Evolutionary conservation across 495 filamentous ascomycete species (phyloP).

Genomic region (Aspergillus ostianus): DNA sequence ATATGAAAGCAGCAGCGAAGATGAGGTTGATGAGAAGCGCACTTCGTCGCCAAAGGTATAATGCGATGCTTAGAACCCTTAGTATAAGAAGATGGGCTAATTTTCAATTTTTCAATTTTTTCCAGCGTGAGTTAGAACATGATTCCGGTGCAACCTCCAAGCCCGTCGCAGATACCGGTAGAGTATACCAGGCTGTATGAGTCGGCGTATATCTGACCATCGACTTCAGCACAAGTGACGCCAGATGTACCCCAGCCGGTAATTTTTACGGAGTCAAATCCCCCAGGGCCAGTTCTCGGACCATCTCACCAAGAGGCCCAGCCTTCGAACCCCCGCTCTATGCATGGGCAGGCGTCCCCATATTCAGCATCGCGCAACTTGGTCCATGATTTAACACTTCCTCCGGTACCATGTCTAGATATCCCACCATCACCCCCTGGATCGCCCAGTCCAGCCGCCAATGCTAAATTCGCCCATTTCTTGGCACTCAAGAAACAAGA

Average conservation of each 20-base stretch:
- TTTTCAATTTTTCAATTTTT: background rate
- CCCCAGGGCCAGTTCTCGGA: slow-evolving; percentile 45
- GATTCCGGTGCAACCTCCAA: background rate
- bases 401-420: slow-evolving; percentile 70
- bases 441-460: slow-evolving; percentile 61
- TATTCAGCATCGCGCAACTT: slow-evolving; percentile 64
- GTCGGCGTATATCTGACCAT: background rate
- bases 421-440: slow-evolving; percentile 86
- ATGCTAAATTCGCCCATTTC: slow-evolving; percentile 79
- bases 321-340: slow-evolving; percentile 18
- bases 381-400: slow-evolving; percentile 80
- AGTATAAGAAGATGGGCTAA: background rate
- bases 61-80: background rate
- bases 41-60: slow-evolving; percentile 23
- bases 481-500: slow-evolving; percentile 80
- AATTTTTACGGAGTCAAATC: slow-evolving; percentile 10
- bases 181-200: background rate
- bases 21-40: slow-evolving; percentile 45
- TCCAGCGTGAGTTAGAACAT: background rate
- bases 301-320: slow-evolving; percentile 35
- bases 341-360: slow-evolving; percentile 57
- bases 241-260: slow-evolving; percentile 2
- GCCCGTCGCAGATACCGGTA: background rate
- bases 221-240: slow-evolving; percentile 8
- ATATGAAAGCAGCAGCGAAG: slow-evolving; percentile 80